Evolutionary conservation across 108 stramenopile genomes (phyloP).

Genomic region (Nannochloropsis salina): DNA sequence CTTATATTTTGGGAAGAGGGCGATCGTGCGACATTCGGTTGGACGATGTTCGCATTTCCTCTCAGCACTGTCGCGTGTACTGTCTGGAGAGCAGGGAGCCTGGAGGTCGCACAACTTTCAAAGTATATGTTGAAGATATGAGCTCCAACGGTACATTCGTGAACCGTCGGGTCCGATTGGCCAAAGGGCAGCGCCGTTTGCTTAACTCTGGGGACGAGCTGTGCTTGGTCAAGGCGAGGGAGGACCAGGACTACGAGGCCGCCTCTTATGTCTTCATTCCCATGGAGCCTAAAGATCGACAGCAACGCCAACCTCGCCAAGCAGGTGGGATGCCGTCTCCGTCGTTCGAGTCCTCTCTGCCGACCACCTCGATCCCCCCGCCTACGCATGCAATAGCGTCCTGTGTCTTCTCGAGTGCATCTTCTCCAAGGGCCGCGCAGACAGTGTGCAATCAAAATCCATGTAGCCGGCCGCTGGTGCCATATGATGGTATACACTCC

Average conservation of each 20-base stretch:
- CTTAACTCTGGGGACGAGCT: conserved; percentile 87
- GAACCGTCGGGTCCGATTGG: conserved; percentile 64
- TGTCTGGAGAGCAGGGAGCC: background rate
- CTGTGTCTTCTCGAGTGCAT: background rate
- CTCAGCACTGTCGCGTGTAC: conserved; percentile 46
- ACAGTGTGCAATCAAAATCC: background rate
- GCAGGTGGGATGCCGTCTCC: conserved; percentile 34
- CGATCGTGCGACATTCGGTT: conserved; percentile 31
- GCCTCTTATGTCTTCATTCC: background rate
- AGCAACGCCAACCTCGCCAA: conserved; percentile 25
- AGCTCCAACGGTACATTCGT: conserved; percentile 84
- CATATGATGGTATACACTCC: background rate
- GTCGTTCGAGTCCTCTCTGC: background rate
- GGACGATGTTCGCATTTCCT: conserved; percentile 34
- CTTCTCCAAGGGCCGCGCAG: background rate
- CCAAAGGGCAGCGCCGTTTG: conserved; percentile 65
- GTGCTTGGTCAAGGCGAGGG: conserved; percentile 69
- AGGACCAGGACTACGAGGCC: background rate
- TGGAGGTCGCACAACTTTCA: background rate
- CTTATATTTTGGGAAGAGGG: conserved; percentile 18
- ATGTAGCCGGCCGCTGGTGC: too few relatives aligned
- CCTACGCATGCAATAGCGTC: background rate
- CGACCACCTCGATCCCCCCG: background rate
- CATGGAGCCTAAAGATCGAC: conserved; percentile 14
- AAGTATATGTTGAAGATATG: conserved; percentile 78